A percentile compares a stretch with the other conserved stretches of the same genome.
phyloP scores from a whole-genome alignment of 305 asterid genomes.

The Fraxinus latifolia region DNA sequence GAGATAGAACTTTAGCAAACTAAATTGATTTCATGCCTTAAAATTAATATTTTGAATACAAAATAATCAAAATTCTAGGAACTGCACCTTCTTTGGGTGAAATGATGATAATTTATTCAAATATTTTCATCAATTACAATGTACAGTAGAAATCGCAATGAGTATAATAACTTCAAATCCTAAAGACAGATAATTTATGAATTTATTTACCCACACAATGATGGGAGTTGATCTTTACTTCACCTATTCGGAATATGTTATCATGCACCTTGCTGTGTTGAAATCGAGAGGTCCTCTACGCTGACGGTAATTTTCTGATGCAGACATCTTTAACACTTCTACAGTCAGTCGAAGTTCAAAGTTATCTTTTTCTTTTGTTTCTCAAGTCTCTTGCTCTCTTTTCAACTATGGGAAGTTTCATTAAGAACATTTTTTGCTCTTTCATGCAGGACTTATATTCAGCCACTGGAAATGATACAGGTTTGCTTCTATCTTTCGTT shows the following conservation, averaged over 20 bases:
- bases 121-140: background rate
- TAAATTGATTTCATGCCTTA: background rate
- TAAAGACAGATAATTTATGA: background rate
- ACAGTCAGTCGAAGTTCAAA: background rate
- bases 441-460: conserved; percentile 43
- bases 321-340: background rate
- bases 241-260: background rate
- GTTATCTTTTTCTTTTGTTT: conserved; percentile 1
- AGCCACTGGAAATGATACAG: conserved; percentile 64
- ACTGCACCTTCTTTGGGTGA: background rate
- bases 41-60: background rate
- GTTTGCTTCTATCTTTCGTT: conserved; percentile 35
- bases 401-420: conserved; percentile 15
- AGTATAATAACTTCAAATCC: background rate
- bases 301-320: background rate
- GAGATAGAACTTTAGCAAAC: background rate
- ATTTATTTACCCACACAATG: background rate
- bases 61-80: background rate
- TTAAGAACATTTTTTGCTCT: conserved; percentile 17
- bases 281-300: background rate
- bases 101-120: background rate
- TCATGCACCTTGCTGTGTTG: background rate
- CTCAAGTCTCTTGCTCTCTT: background rate
- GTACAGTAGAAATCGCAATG: background rate
- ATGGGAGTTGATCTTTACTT: background rate